Percentiles rank a stretch among this genome's conserved stretches.
These are phyloP conservation scores for Leccinum subgranulosum DNA, from an alignment of 768 basidiomycete genomes.

Conservation along the genomic window DNA sequence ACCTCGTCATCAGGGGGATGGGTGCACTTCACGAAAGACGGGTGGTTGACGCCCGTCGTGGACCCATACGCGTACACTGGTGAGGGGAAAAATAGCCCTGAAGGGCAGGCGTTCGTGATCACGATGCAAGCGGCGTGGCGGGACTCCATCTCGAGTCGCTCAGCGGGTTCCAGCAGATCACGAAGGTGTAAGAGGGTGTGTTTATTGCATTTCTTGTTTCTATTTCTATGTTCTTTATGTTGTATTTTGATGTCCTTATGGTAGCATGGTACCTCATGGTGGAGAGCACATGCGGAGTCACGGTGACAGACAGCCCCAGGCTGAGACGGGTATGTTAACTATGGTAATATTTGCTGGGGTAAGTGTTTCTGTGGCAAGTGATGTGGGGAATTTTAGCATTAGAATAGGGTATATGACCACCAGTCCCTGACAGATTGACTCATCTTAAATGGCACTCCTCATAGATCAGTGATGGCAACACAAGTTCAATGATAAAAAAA, in stretches of 20 bases:
- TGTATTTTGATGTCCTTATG: neutral
- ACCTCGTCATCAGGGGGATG: constrained; percentile 18
- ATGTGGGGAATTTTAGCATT: too few relatives aligned
- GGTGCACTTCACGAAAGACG: constrained; percentile 51
- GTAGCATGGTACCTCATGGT: too few relatives aligned
- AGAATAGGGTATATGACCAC: too few relatives aligned
- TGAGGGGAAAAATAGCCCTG: constrained; percentile 58
- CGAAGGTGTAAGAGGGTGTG: neutral
- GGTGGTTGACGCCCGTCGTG: constrained; percentile 74
- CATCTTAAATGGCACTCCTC: too few relatives aligned
- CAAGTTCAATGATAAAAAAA: too few relatives aligned
- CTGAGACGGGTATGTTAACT: too few relatives aligned
- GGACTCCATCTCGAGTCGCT: constrained; percentile 40
- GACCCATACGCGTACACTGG: constrained; percentile 56
- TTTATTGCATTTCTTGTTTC: neutral
- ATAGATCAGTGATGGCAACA: too few relatives aligned
- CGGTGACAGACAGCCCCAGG: too few relatives aligned
- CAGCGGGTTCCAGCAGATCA: neutral
- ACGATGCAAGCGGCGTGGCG: constrained; percentile 71
- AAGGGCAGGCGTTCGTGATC: constrained; percentile 77
- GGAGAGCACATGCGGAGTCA: too few relatives aligned
- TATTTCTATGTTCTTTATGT: neutral
- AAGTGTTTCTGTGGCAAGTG: too few relatives aligned
- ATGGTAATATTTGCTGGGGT: too few relatives aligned
- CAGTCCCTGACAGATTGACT: too few relatives aligned